These are phyloP conservation scores for Beauveria australis DNA, from an alignment of 2,329 filamentous ascomycete genomes.

Conservation along the genomic window DNA sequence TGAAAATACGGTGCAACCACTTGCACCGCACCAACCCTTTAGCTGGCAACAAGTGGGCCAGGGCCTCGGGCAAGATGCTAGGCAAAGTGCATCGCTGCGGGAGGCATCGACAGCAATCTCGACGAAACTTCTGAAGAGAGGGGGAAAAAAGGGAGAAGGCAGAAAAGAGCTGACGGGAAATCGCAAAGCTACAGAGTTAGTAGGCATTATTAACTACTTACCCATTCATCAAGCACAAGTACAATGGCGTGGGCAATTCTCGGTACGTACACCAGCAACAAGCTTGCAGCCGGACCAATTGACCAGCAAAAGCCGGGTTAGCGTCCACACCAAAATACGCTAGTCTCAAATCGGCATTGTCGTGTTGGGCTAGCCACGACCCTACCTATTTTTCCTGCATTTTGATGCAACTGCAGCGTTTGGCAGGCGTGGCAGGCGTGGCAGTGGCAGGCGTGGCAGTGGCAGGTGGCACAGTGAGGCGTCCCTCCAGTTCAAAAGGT, in stretches of 20 bases:
- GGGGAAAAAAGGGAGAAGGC: no score
- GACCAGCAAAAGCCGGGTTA: neutral
- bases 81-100: no score
- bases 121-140: no score
- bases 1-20: neutral
- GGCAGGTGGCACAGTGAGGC: neutral
- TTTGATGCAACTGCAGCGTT: neutral
- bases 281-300: neutral
- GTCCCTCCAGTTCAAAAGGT: neutral
- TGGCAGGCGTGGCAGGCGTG: neutral
- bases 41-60: neutral
- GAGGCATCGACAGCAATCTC: no score
- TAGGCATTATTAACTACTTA: no score
- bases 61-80: neutral
- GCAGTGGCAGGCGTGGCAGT: neutral
- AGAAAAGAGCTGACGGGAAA: no score
- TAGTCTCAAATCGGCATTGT: conserved; percentile 4
- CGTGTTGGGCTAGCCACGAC: neutral
- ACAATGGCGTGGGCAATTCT: no score
- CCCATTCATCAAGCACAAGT: no score
- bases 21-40: neutral
- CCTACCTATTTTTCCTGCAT: neutral
- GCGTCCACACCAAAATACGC: neutral
- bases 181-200: no score
- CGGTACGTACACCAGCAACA: no score